Base-by-base conservation (phyloP, 169 alveolate species). In the Ichthyophthirius multifiliis region DNA sequence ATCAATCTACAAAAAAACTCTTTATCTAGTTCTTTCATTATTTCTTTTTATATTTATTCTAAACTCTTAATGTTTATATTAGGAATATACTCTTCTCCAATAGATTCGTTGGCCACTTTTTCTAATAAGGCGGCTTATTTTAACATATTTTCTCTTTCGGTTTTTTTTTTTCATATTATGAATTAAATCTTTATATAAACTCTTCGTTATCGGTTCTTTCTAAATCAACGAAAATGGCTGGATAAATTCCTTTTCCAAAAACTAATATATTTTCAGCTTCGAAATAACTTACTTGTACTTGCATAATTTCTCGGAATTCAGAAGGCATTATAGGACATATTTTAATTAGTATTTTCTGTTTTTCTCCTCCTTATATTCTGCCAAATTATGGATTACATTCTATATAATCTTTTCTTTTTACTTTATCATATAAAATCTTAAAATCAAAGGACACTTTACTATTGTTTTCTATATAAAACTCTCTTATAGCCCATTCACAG, bases 401-500 rank as follows among this genome's bases (percentile, higher is more conserved):
- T 5, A 96, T 77, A 43, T 91, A 79, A 37, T 96, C 96, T 37
- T 97, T 95, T 75, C 95, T 90, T 32, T 90, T 84, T 23, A 96
- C 93, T 3, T 93, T 84, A 41, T 89, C 83, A 27, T 94, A 83
- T 81, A 94, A 91, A 45, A 96, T 89, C 83, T 91, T 90, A 83
- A 89, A 97, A 82, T 92, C 95, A 76, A 95, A 95, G n/a, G 98
- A 96, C 20, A 97, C 98, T 75, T 94, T 94, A 1, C 98, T 98
- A 62, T 90, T 93, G 76, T 95, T 96, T 80, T 91, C 93, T 74
- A 96, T 88, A 48, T 82, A 87, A 83, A 95, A 91, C 63, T 94
- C 97, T 62, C 90, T 90, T 39, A 90, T 76, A 10, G 90, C 84
- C 48, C 95, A 84, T n/a, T 93, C 95, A 75, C 91, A 89, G 74